Percentiles rank a stretch among this genome's conserved stretches.
phyloP scores from a whole-genome alignment of 2,329 filamentous ascomycete species.

The Penicillium sp. region DNA sequence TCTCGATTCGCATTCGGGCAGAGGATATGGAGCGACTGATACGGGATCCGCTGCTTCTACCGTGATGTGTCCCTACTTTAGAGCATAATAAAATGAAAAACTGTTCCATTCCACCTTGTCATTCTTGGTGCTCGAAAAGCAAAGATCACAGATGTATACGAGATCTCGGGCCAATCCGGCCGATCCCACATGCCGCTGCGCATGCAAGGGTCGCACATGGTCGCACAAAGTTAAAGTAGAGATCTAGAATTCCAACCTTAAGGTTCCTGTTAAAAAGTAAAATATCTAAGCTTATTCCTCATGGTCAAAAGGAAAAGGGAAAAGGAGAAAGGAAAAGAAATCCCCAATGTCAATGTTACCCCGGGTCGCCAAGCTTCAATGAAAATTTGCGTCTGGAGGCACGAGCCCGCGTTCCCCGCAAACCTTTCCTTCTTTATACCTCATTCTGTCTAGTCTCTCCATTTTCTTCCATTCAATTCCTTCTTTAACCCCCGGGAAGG shows the following conservation, averaged over 20 bases:
- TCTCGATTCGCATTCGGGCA: constrained; percentile 15
- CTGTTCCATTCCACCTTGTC: neutral
- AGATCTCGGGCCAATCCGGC: constrained; percentile 9
- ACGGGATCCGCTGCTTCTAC: constrained; percentile 17
- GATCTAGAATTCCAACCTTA: neutral
- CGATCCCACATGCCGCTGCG: neutral
- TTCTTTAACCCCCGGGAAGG: constrained; percentile 2
- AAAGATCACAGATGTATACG: neutral
- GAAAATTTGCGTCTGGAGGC: constrained; percentile 18
- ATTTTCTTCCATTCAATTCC: neutral
- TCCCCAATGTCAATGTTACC: neutral
- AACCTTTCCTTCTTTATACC: constrained; percentile 8
- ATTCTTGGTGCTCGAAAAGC: neutral
- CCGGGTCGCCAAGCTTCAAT: constrained; percentile 17
- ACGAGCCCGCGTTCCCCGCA: constrained; percentile 16
- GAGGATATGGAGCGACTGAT: constrained; percentile 23
- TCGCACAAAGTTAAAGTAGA: neutral
- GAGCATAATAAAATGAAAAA: neutral
- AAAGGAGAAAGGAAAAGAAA: neutral
- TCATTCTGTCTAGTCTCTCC: constrained; percentile 11
- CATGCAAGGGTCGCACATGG: constrained; percentile 5
- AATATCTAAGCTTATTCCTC: neutral
- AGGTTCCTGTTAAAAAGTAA: neutral
- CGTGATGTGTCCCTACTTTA: neutral
- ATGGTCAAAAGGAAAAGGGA: neutral